A percentile compares a stretch with the other conserved stretches of the same genome.
phyloP scores from a whole-genome alignment of 306 rosid genomes.

The Carpinus fangiana region DNA sequence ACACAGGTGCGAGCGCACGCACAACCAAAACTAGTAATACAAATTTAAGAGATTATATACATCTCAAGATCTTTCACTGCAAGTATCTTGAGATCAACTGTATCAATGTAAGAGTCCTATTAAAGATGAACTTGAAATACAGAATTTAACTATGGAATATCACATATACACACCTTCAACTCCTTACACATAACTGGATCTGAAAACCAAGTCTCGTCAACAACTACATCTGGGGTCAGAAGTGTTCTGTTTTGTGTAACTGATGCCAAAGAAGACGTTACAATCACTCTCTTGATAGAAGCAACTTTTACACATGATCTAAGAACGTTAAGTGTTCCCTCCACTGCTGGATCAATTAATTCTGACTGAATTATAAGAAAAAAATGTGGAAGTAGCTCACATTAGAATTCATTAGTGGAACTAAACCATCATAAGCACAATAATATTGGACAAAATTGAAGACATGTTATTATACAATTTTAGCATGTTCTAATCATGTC shows the following conservation, averaged over 20 bases:
- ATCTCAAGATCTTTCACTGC: neutral
- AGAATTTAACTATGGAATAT: neutral
- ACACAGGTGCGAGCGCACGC: too few species aligned
- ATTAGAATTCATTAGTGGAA: neutral
- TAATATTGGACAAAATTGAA: neutral
- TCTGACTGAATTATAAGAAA: conserved; percentile 1
- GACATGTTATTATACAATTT: neutral
- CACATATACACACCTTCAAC: conserved; percentile 9
- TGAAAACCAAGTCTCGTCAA: conserved; percentile 36
- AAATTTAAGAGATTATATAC: neutral
- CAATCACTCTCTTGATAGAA: conserved; percentile 21
- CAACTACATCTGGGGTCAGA: conserved; percentile 17
- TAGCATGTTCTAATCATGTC: neutral
- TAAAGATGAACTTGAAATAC: neutral
- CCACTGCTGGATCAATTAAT: conserved; percentile 28
- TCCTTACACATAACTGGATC: conserved; percentile 21
- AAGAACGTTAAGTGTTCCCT: conserved; percentile 33
- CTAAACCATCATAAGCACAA: neutral
- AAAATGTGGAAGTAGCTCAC: neutral
- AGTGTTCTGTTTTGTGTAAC: conserved; percentile 5
- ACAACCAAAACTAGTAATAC: neutral
- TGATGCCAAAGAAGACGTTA: conserved; percentile 32
- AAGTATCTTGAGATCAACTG: neutral
- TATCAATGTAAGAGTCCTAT: neutral
- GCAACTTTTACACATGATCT: conserved; percentile 24